Base-by-base conservation (phyloP, 1,139 yeast species). In the Taphrina populina region DNA sequence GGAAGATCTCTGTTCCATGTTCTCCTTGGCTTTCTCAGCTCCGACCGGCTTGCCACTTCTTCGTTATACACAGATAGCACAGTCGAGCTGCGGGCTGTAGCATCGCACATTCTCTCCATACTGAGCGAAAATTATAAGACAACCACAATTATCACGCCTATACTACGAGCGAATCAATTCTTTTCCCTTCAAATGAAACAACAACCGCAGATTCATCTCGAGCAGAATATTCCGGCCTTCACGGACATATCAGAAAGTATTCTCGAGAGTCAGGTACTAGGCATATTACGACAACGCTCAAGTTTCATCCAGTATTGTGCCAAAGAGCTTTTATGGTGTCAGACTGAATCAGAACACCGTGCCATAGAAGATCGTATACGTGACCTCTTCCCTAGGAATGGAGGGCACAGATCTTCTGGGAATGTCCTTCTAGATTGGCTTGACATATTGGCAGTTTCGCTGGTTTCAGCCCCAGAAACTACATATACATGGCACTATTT, bases 1-100 rank as follows among this genome's bases (percentile, higher is more conserved):
- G 54, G 46, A 49, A 15, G 39, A 4, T 49, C 54, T 7, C 17
- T 49, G 21, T n/a, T 39, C 21, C 54, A 49, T 17, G 15, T 26
- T n/a, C 17, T 49, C 21, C 6, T 49, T 15, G 30, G 8, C 8
- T 15, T 30, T 8, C 45, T 40, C 11, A 33, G 30, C 30, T 8
- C 30, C 11, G 30, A 27, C n/a, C n/a, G n/a, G n/a, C n/a, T n/a
- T n/a, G n/a, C n/a, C n/a, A n/a, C n/a, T n/a, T n/a, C n/a, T n/a
- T n/a, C n/a, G n/a, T n/a, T n/a, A n/a, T n/a, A n/a, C n/a, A n/a
- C n/a, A n/a, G n/a, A n/a, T n/a, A n/a, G n/a, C n/a, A n/a, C n/a
- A n/a, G n/a, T n/a, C n/a, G 30, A 27, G 30, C 30, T 27, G 11
- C 30, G 30, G 11, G 11, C 26, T 10, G n/a, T 26, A n/a, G 45